Conservation (phyloP, 495 filamentous ascomycete genomes). For the Aspergillus nidulans region DNA sequence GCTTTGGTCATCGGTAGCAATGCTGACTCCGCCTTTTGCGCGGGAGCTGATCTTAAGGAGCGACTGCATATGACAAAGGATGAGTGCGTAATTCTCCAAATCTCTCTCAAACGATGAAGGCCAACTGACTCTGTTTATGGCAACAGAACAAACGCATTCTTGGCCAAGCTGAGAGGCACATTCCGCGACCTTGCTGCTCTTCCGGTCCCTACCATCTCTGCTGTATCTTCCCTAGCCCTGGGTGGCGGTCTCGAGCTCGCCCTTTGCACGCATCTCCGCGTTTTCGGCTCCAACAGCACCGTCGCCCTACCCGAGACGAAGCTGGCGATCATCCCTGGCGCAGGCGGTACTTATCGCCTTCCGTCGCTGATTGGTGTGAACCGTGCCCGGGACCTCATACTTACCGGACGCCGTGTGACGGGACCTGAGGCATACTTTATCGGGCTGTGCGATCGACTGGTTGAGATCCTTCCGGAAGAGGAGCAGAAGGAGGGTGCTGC, state of each 20-base stretch:
- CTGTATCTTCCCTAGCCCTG: constrained; percentile 73
- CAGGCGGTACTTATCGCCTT: constrained; percentile 85
- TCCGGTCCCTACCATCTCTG: constrained; percentile 83
- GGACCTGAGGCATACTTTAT: constrained; percentile 78
- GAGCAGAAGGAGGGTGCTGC: constrained; percentile 50
- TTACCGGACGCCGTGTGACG: constrained; percentile 77
- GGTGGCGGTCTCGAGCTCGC: constrained; percentile 92
- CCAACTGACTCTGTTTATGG: background rate
- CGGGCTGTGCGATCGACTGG: constrained; percentile 77
- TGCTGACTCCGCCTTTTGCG: constrained; percentile 79
- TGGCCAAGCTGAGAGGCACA: constrained; percentile 65
- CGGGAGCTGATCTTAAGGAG: constrained; percentile 93
- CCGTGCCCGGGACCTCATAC: constrained; percentile 75
- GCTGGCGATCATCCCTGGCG: constrained; percentile 89
- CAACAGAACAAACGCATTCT: constrained; percentile 68
- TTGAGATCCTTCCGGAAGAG: constrained; percentile 62
- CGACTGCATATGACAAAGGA: constrained; percentile 65
- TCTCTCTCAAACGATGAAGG: background rate
- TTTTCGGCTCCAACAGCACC: constrained; percentile 66
- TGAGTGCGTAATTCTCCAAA: constrained; percentile 44
- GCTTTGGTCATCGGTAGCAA: constrained; percentile 76
- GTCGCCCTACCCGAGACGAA: constrained; percentile 88
- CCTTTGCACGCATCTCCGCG: constrained; percentile 77
- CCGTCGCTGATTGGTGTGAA: constrained; percentile 68
- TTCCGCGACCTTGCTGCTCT: constrained; percentile 64